Evolutionary conservation across 345 rosid species (phyloP).

Genomic region (Gynandropsis gynandra): DNA sequence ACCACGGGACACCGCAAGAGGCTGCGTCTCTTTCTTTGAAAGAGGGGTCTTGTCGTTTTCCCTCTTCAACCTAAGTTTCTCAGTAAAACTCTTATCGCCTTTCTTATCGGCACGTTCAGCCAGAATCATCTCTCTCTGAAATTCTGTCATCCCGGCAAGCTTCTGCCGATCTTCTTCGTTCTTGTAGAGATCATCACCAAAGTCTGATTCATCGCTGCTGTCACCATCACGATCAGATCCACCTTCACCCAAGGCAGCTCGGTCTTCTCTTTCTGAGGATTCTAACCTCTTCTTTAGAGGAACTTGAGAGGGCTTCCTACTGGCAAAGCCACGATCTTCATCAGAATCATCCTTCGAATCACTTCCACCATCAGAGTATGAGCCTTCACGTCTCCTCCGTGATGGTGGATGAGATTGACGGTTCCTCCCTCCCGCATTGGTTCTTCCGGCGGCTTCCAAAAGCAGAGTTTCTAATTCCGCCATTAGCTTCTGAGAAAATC

Average conservation of each 20-base stretch:
- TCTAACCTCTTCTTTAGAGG: slow-evolving; percentile 90
- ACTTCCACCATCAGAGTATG: slow-evolving; percentile 83
- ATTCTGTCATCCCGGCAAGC: slow-evolving; percentile 77
- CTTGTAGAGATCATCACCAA: slow-evolving; percentile 88
- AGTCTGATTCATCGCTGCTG: slow-evolving; percentile 79
- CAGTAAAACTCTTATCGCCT: slow-evolving; percentile 78
- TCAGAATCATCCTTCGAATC: slow-evolving; percentile 90
- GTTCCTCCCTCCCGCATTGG: slow-evolving; percentile 47
- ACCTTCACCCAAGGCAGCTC: slow-evolving; percentile 47
- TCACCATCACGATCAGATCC: slow-evolving; percentile 61
- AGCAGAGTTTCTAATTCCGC: slow-evolving; percentile 89
- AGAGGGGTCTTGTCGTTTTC: slow-evolving; percentile 58
- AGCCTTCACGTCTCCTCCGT: slow-evolving; percentile 65
- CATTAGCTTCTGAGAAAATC: slow-evolving; percentile 31
- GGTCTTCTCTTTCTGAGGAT: slow-evolving; percentile 70
- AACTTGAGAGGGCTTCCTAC: slow-evolving; percentile 87
- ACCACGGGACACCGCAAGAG: slow-evolving; percentile 52
- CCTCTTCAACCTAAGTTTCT: slow-evolving; percentile 69
- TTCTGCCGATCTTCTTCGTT: slow-evolving; percentile 68
- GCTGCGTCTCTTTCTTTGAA: slow-evolving; percentile 58
- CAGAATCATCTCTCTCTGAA: slow-evolving; percentile 86
- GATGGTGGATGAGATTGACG: slow-evolving; percentile 51
- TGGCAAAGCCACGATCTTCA: slow-evolving; percentile 54
- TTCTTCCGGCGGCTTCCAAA: slow-evolving; percentile 96
- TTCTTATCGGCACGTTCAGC: slow-evolving; percentile 86